Evolutionary conservation across 2,329 filamentous ascomycete genomes (phyloP), one percentile per base, ranked within the genome.

Genomic region (Fusarium chuoi): DNA sequence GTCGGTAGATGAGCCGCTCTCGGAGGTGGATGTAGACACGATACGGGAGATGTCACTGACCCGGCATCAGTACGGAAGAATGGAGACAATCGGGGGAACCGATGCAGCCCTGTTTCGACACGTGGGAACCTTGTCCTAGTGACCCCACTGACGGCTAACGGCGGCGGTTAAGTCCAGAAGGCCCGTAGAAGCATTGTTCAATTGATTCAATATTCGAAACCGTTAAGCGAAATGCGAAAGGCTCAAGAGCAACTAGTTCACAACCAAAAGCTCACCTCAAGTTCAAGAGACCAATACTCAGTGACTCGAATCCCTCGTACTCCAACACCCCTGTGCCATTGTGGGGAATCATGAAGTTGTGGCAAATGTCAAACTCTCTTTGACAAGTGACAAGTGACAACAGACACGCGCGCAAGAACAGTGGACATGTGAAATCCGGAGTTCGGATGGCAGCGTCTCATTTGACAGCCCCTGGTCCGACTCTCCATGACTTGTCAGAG

Each of bases 401-500:
- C 12, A 36, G 38, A 56, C 38, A 45, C 28, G 33, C 49, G 33
- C 49, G 5, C 49, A 52, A 52, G 49, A 56, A 49, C 24, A 36
- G 66, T 48, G 67, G 71, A 59, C 71, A 74, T 72, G 68, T 75
- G 71, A 75, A 54, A 66, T 68, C 68, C 71, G 58, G 45, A 63
- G 48, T 74, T 67, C 57, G 49, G 63, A 46, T 60, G 62, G 41
- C 44, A 28, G 44, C 48, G 38, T 39, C 56, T 44, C 64, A 63
- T 69, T 69, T 64, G 66, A 45, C 48, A 38, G 39, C 66, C 70
- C 71, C 71, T 68, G 45, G 68, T 48, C 68, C 59, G 41, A 45
- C 35, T 38, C 36, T 44, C 36, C 42, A 58, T 26, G 71, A 75
- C 71, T 62, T 74, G 63, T 75, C 71, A 59, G 65, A 66, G 63